Evolutionary conservation across 495 filamentous ascomycete genomes (phyloP).

Genomic region (Trichocladium uniseriatum): DNA sequence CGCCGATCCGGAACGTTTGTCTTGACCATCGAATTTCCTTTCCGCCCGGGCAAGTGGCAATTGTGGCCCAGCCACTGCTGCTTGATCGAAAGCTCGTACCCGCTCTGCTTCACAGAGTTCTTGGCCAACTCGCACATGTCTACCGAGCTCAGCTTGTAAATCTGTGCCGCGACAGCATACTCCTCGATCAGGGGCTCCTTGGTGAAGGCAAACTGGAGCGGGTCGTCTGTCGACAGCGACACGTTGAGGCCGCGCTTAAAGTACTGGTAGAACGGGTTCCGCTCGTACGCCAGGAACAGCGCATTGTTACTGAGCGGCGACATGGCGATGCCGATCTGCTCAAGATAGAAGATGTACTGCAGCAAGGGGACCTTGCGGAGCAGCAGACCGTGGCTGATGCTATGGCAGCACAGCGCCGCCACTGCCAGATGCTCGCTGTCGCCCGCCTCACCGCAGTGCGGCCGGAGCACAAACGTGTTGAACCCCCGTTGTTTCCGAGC

Average conservation of each 20-base stretch:
- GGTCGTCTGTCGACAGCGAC: constrained; percentile 92
- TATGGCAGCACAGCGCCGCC: constrained; percentile 88
- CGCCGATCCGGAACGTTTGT: constrained; percentile 92
- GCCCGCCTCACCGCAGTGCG: constrained; percentile 94
- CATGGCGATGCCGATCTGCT: constrained; percentile 98
- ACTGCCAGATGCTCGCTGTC: constrained; percentile 94
- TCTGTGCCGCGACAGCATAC: constrained; percentile 94
- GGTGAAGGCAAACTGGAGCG: constrained; percentile 95
- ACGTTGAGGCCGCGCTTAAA: constrained; percentile 93
- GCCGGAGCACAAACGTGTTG: constrained; percentile 88
- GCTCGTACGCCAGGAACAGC: constrained; percentile 90
- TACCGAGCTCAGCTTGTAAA: constrained; percentile 92
- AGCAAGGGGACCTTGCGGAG: constrained; percentile 88
- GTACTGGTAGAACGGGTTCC: constrained; percentile 91
- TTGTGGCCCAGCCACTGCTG: constrained; percentile 77
- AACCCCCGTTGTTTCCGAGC: constrained; percentile 88
- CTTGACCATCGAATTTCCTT: constrained; percentile 85
- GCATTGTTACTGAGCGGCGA: constrained; percentile 97
- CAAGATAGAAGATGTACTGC: constrained; percentile 96
- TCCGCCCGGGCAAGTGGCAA: constrained; percentile 62
- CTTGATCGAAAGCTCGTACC: constrained; percentile 83
- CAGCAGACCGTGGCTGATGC: constrained; percentile 90
- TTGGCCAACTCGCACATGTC: constrained; percentile 99
- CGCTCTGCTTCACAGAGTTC: constrained; percentile 89
- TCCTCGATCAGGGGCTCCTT: constrained; percentile 98